Base-by-base conservation (phyloP, 2,329 filamentous ascomycete species). In the Dryadomyces quercivorus region DNA sequence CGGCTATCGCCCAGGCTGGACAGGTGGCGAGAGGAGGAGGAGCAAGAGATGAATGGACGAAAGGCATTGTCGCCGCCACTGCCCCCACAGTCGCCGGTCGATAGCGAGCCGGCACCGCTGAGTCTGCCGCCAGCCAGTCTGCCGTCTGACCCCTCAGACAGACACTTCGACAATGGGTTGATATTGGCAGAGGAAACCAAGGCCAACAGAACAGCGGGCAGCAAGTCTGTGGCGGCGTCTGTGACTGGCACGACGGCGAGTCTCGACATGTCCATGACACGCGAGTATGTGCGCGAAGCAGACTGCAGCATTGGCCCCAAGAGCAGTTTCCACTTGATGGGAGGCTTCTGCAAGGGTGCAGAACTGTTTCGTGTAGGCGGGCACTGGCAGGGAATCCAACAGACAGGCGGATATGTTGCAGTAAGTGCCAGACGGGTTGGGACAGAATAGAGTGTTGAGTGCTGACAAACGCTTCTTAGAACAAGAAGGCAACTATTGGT, bases 271-370 rank as follows among this genome's bases (percentile, higher is more conserved):
- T 9, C 15, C 10, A 34, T 44, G 52, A 56, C 52, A 51, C 58
- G 51, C 55, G 59, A 44, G 42, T 60, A 56, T 53, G 48, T 53
- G 18, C 57, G 58, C 20, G 57, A 60, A 52, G 58, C 60, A 15
- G 66, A 66, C 52, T 63, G 62, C 55, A 58, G 57, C 43, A 69
- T 73, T 26, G 66, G 68, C 0, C 57, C 65, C 0, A 62, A 64
- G 16, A 72, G 69, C 58, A 69, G 66, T 2, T 66, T 71, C 38
- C 62, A 66, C 47, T 61, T 62, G 31, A 56, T 69, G 18, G 66
- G 65, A 10, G 68, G 70, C 0, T 66, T 73, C 50, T 74, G 71
- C 58, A 56, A 64, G 7, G 70, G 70, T 1, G 69, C 70, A 7
- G 63, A 63, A n/a, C 61, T 59, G 3, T 72, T 70, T 58, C 62